Conservation (phyloP, 208 protist species). For the Acanthamoeba triangularis region DNA sequence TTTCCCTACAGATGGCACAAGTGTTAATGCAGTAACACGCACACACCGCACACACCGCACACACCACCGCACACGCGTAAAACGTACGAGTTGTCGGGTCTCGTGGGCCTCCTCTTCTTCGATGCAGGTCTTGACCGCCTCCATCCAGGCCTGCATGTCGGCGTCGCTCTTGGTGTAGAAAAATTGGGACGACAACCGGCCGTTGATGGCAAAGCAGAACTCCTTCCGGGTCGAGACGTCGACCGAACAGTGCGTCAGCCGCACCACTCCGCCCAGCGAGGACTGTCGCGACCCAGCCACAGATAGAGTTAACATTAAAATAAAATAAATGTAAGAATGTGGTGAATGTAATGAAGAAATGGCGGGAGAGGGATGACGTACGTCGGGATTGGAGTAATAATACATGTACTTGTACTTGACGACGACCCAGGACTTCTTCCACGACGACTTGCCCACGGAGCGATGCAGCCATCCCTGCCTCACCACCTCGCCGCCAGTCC, state of each 20-base stretch:
- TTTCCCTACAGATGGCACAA: background rate
- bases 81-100: constrained; percentile 10
- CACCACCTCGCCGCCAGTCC: constrained; percentile 8
- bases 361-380: background rate
- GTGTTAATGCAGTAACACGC: background rate
- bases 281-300: background rate
- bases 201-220: constrained; percentile 70
- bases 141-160: constrained; percentile 25
- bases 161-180: constrained; percentile 27
- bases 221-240: constrained; percentile 27
- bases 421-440: constrained; percentile 71
- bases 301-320: background rate
- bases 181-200: constrained; percentile 56
- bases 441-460: background rate
- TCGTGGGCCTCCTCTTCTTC: constrained; percentile 69
- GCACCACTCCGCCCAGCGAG: constrained; percentile 34
- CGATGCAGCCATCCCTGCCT: constrained; percentile 52
- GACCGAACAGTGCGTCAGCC: constrained; percentile 69
- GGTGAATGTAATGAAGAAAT: background rate
- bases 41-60: background rate
- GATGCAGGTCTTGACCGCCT: constrained; percentile 35
- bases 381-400: constrained; percentile 64
- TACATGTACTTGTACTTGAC: constrained; percentile 69
- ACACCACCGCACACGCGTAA: background rate
- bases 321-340: background rate